Base-by-base conservation (phyloP, 257 asterid species). In the Solanum habrochaites region DNA sequence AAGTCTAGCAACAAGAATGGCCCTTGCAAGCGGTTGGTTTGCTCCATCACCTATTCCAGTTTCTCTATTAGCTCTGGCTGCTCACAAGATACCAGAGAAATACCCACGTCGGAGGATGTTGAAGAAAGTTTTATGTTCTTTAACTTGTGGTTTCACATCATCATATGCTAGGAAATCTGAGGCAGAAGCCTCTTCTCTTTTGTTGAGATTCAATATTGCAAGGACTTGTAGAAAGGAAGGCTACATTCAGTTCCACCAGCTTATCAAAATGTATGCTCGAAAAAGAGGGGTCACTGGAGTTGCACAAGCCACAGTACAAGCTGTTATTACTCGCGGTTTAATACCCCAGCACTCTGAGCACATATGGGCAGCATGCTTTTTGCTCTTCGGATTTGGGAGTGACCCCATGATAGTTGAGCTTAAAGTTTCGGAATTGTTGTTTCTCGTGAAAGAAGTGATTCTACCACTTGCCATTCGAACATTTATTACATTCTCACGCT, bases 1-100 rank as follows among this genome's bases (percentile, higher is more conserved):
- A 85, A 94, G 98, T 88, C 88, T 97, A 88, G 99, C 99, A 0
- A 97, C 99, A 43, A 90, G 97, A 86, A 97, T 97, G 99, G 97
- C 93, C 86, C 94, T 97, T 7, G 97, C 97, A 13, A 91, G 96
- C 25, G 98, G 98, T 70, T 97, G 98, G 99, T 97, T 96, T 29
- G 99, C 98, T 73, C 98, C 99, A 2, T 89, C 94, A 11, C 95
- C 96, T 1, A 89, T 94, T 45, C 98, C 96, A 1, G 82, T 93
- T 42, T 71, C 93, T 85, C 87, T 95, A 43, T 87, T 97, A 89
- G 95, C 98, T 20, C 83, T 88, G 23, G 98, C 99, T 8, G 99
- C 98, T 3, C 90, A 93, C 60, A 94, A 94, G 89, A 90, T 96
- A 87, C 99, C 98, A 1, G 97, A 95, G 90, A 96, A 97, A 80